Evolutionary conservation across 148 eudicot genomes (phyloP).

Genomic region (Amaranthus hypochondriacus): DNA sequence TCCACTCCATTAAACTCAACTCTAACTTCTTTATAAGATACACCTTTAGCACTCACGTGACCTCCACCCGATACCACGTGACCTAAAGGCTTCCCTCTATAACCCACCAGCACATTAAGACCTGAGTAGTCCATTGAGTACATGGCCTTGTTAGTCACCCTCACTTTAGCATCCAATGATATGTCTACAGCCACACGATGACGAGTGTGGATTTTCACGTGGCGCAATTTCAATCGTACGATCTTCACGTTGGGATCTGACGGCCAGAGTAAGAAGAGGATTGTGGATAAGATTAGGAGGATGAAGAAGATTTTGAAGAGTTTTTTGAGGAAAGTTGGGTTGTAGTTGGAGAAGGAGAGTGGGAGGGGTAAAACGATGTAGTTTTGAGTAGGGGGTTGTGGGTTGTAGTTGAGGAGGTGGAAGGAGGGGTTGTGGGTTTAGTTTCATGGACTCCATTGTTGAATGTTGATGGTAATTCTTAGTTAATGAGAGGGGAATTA

Average conservation of each 20-base stretch:
- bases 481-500: no score
- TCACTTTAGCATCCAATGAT: constrained; percentile 40
- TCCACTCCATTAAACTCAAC: constrained; percentile 41
- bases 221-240: constrained; percentile 37
- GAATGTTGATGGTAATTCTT: not conserved
- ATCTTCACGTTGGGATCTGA: constrained; percentile 47
- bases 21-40: constrained; percentile 59
- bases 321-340: not conserved
- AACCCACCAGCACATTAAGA: constrained; percentile 42
- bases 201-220: constrained; percentile 34
- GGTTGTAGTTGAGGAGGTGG: not conserved
- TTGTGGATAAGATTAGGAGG: not conserved
- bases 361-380: constrained; percentile 4
- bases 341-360: not conserved
- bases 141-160: constrained; percentile 40
- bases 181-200: constrained; percentile 46
- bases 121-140: constrained; percentile 40
- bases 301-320: not conserved
- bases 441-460: not conserved
- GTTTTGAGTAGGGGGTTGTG: not conserved
- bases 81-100: constrained; percentile 63
- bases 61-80: constrained; percentile 48
- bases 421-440: not conserved
- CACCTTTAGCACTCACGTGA: constrained; percentile 37
- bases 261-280: constrained; percentile 38